Percentiles rank a stretch among this genome's conserved stretches.
Conservation (phyloP, 176 grass and related monocot species). For the maize (Zea mays) region Zm-B73-REFERENCE-NAM-5.0 NC_050101.1:151121501-151122000, state of each 20-base stretch:
- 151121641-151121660: slow-evolving; percentile 16
- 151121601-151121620: not conserved
- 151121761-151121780: slow-evolving; percentile 83
- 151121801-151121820: slow-evolving; percentile 69
- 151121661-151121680: not conserved
- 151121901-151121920: slow-evolving; percentile 17
- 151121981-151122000: slow-evolving; percentile 87
- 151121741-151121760: slow-evolving; percentile 58
- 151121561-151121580: not conserved
- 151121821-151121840: slow-evolving; percentile 84
- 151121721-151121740: slow-evolving; percentile 18
- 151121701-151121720: slow-evolving; percentile 25
- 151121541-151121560: not conserved
- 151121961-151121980: slow-evolving; percentile 99
- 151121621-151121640: not conserved
- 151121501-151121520: slow-evolving; percentile 73
- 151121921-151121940: slow-evolving; percentile 20
- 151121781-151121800: slow-evolving; percentile 62
- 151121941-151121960: slow-evolving; percentile 84
- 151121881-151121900: slow-evolving; percentile 15
- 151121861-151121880: slow-evolving; percentile 33
- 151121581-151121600: not conserved
- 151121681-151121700: not conserved
- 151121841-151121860: slow-evolving; percentile 82
- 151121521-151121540: slow-evolving; percentile 50